Percentiles rank a stretch among this genome's conserved stretches.
Evolutionary conservation across 352 stramenopile species (phyloP).

Genomic region (Pythium guiyangense): DNA sequence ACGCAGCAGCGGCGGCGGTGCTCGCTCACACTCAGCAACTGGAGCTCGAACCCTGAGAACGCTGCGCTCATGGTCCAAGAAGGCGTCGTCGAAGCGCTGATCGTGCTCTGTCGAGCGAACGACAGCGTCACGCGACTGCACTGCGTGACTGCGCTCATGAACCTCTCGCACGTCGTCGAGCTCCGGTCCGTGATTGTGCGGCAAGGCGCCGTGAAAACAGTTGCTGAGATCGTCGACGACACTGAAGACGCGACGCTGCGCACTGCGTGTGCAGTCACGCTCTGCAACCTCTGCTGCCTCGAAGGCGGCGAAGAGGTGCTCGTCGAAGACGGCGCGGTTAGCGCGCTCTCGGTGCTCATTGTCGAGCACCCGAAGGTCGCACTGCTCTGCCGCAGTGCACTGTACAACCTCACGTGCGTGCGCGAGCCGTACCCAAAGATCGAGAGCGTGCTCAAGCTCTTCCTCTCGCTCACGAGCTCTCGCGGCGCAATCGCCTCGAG

Average conservation of each 20-base stretch:
- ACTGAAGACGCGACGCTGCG: constrained; percentile 58
- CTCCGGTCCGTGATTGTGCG: constrained; percentile 56
- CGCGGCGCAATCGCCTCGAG: constrained; percentile 18
- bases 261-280: constrained; percentile 76
- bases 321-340: constrained; percentile 79
- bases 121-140: constrained; percentile 55
- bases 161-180: constrained; percentile 70
- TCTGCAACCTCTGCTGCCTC: constrained; percentile 86
- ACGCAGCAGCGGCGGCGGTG: constrained; percentile 58
- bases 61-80: constrained; percentile 84
- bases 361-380: constrained; percentile 65
- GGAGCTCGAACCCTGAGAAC: constrained; percentile 85
- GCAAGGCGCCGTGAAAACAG: constrained; percentile 66
- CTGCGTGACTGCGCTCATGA: constrained; percentile 86
- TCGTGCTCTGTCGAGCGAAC: constrained; percentile 65
- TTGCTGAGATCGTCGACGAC: constrained; percentile 67
- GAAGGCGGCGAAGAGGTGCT: constrained; percentile 70
- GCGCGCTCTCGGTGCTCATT: constrained; percentile 79
- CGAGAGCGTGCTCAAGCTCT: constrained; percentile 75
- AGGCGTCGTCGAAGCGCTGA: constrained; percentile 81
- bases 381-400: constrained; percentile 55
- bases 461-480: constrained; percentile 56
- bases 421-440: constrained; percentile 84
- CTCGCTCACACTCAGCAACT: constrained; percentile 83
- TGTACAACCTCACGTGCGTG: constrained; percentile 90